These are phyloP conservation scores for Microglena sp. DNA, from an alignment of 139 green algal genomes.

Conservation along the genomic window DNA sequence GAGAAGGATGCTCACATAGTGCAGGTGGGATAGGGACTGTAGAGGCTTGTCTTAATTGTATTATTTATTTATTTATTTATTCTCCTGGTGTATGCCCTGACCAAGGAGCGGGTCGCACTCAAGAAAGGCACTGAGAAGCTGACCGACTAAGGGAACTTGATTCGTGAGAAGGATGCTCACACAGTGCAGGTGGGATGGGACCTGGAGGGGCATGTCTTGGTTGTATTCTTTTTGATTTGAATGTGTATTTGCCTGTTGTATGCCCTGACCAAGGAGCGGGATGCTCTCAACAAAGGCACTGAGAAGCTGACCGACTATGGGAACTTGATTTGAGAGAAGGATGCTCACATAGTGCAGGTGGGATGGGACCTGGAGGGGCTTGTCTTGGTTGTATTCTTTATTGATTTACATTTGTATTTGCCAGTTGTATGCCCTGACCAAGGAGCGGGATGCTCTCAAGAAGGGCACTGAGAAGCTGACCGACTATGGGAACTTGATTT, in stretches of 20 bases:
- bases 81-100: conserved; percentile 80
- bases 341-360: conserved; percentile 81
- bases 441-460: conserved; percentile 84
- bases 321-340: conserved; percentile 81
- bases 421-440: conserved; percentile 83
- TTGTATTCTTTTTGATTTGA: too few species aligned
- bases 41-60: too few species aligned
- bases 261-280: conserved; percentile 85
- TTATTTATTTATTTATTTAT: too few species aligned
- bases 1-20: conserved; percentile 90
- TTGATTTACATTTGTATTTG: too few species aligned
- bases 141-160: conserved; percentile 39
- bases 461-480: conserved; percentile 56
- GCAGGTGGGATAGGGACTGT: conserved; percentile 43
- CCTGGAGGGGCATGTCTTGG: too few species aligned
- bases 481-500: conserved; percentile 54
- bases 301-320: conserved; percentile 52
- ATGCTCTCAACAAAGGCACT: conserved; percentile 66
- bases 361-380: too few species aligned
- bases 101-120: conserved; percentile 86
- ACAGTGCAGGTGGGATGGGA: conserved; percentile 61
- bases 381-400: too few species aligned
- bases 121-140: conserved; percentile 60
- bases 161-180: conserved; percentile 89
- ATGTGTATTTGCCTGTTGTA: too few species aligned